Percentiles rank a stretch among this genome's conserved stretches.
Conservation (phyloP, 78 protist species). For the Protostelium mycophagum region DNA sequence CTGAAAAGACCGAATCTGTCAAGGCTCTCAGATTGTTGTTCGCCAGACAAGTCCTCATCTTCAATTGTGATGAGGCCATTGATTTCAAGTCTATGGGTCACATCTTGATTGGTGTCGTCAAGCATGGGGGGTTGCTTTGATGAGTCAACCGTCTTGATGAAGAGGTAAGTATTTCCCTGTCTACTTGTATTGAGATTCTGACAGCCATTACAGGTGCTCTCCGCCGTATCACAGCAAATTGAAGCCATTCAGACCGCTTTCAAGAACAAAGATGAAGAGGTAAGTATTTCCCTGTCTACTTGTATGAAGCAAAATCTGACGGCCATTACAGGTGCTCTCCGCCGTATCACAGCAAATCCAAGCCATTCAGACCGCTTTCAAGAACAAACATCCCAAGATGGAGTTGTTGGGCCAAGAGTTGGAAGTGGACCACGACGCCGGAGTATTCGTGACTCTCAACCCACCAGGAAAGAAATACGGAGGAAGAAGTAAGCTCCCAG, state of each 20-base stretch:
- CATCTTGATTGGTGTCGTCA: conserved; percentile 95
- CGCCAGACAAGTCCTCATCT: conserved; percentile 90
- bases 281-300: not conserved
- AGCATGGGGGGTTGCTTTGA: conserved; percentile 99
- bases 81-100: conserved; percentile 95
- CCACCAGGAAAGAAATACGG: conserved; percentile 95
- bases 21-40: conserved; percentile 90
- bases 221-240: conserved; percentile 98
- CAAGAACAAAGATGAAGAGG: conserved; percentile 75
- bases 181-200: not conserved
- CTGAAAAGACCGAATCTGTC: conserved; percentile 98
- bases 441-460: conserved; percentile 99
- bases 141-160: conserved; percentile 98
- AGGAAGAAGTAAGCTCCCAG: conserved; percentile 98
- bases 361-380: conserved; percentile 89
- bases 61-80: conserved; percentile 97
- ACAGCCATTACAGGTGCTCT: conserved; percentile 78
- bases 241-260: conserved; percentile 92
- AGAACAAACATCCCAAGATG: conserved; percentile 43
- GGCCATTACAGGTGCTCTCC: conserved; percentile 84
- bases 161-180: conserved; percentile 51
- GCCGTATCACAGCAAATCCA: conserved; percentile 99
- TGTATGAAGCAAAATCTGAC: not conserved
- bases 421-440: conserved; percentile 66
- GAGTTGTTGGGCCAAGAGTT: conserved; percentile 61